Conservation (phyloP, 2,329 filamentous ascomycete species). For the Monilinia polystroma region DNA sequence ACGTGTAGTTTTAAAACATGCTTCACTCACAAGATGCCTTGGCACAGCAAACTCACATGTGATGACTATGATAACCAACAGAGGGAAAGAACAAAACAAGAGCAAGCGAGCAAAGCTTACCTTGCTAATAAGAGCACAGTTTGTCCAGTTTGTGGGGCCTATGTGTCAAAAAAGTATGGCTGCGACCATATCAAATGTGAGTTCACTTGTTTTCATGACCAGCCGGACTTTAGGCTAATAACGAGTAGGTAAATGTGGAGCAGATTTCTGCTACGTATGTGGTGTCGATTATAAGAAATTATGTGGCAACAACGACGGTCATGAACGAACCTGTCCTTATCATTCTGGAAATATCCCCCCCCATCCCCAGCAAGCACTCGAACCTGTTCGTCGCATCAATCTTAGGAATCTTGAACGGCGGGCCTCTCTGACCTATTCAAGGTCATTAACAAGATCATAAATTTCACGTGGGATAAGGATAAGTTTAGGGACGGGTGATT, state of each 20-base stretch:
- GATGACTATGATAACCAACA: constrained; percentile 32
- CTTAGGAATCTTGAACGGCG: too few relatives aligned
- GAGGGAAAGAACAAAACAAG: constrained; percentile 23
- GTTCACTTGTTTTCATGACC: neutral
- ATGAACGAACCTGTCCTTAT: neutral
- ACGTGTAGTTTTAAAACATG: constrained; percentile 46
- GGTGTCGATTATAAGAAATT: neutral
- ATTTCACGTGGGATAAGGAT: neutral
- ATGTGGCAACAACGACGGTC: neutral
- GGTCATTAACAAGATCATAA: neutral
- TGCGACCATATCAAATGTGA: constrained; percentile 33
- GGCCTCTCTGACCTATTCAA: too few relatives aligned
- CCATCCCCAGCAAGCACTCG: neutral
- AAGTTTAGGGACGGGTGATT: neutral
- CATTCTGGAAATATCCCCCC: neutral
- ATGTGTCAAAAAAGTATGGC: constrained; percentile 14
- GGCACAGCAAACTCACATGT: constrained; percentile 47
- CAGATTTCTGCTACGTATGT: neutral
- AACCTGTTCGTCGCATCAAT: too few relatives aligned
- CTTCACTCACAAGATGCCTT: constrained; percentile 45
- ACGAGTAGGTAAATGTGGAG: neutral
- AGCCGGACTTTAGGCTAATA: neutral
- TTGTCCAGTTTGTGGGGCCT: neutral
- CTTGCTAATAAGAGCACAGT: neutral
- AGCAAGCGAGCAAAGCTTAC: constrained; percentile 19